Evolutionary conservation across 306 rosid genomes (phyloP).

Genomic region (Adenanthera pavonina): DNA sequence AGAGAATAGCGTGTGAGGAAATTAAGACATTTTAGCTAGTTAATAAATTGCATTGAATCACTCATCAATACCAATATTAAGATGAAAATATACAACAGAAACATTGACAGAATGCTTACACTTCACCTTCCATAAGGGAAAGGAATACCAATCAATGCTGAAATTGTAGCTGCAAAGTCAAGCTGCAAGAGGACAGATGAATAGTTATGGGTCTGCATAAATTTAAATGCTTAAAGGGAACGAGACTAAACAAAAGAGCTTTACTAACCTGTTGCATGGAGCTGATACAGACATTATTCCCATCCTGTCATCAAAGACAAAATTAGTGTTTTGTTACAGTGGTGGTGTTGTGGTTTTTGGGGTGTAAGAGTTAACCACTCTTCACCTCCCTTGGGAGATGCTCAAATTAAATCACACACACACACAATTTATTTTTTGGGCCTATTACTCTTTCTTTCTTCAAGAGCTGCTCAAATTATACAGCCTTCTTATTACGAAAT

Average conservation of each 20-base stretch:
- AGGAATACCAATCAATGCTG: constrained; percentile 90
- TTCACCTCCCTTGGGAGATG: background rate
- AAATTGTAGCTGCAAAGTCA: constrained; percentile 91
- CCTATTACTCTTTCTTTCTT: background rate
- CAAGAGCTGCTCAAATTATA: background rate
- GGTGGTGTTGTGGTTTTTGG: no score
- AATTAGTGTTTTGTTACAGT: constrained; percentile 19
- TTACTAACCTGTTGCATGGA: constrained; percentile 88
- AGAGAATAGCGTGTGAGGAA: constrained; percentile 7
- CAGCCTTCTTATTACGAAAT: background rate
- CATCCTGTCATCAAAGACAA: constrained; percentile 54
- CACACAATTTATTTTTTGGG: background rate
- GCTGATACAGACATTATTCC: constrained; percentile 67
- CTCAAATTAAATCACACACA: background rate
- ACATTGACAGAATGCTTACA: constrained; percentile 67
- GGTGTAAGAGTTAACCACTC: background rate
- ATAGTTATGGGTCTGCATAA: constrained; percentile 37
- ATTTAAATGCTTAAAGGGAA: constrained; percentile 30
- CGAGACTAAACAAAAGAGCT: constrained; percentile 26
- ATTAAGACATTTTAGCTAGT: constrained; percentile 12
- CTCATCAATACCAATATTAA: constrained; percentile 21
- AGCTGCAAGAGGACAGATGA: constrained; percentile 70
- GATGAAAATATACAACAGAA: constrained; percentile 28
- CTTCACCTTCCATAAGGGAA: constrained; percentile 99
- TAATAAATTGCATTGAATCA: constrained; percentile 32